phyloP scores from a whole-genome alignment of 2,329 filamentous ascomycete species.

The Sordariomycetes sp. region DNA sequence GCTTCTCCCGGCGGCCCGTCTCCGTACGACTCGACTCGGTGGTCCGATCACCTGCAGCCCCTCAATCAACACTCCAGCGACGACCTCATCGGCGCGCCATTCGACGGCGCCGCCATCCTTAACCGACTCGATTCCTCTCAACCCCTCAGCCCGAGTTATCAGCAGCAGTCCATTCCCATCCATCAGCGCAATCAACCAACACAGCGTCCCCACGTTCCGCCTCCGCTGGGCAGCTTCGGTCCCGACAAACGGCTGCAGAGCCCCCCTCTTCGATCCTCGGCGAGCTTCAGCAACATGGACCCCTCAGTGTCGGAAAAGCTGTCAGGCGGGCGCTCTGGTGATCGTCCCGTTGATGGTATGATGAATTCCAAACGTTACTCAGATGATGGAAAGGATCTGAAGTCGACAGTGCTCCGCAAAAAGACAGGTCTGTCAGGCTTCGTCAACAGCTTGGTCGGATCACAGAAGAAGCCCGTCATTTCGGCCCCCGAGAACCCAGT shows the following conservation, averaged over 20 bases:
- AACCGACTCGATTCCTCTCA: slow-evolving; percentile 49
- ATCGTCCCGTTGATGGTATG: background rate
- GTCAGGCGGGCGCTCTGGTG: slow-evolving; percentile 16
- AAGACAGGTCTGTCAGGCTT: slow-evolving; percentile 85
- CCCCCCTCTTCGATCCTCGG: slow-evolving; percentile 54
- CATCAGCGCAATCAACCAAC: slow-evolving; percentile 14
- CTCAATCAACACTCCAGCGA: slow-evolving; percentile 24
- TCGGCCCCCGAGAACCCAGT: slow-evolving; percentile 97
- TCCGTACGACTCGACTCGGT: background rate
- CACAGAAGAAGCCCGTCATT: slow-evolving; percentile 84
- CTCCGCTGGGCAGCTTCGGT: slow-evolving; percentile 36
- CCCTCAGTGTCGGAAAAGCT: slow-evolving; percentile 25
- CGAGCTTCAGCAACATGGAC: slow-evolving; percentile 36
- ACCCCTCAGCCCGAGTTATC: background rate
- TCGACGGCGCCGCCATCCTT: slow-evolving; percentile 54
- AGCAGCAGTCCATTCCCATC: slow-evolving; percentile 17
- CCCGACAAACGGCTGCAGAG: slow-evolving; percentile 41
- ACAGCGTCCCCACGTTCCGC: slow-evolving; percentile 18
- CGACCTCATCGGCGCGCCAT: slow-evolving; percentile 56
- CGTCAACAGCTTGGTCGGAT: slow-evolving; percentile 74
- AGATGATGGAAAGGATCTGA: slow-evolving; percentile 61
- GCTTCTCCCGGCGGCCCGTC: slow-evolving; percentile 14
- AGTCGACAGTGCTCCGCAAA: slow-evolving; percentile 58
- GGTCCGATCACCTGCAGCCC: slow-evolving; percentile 16
- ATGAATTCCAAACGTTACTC: slow-evolving; percentile 60